A percentile compares a stretch with the other conserved stretches of the same genome.
phyloP scores from a whole-genome alignment of 1,284 basidiomycete species.

The Tilletia setariae region DNA sequence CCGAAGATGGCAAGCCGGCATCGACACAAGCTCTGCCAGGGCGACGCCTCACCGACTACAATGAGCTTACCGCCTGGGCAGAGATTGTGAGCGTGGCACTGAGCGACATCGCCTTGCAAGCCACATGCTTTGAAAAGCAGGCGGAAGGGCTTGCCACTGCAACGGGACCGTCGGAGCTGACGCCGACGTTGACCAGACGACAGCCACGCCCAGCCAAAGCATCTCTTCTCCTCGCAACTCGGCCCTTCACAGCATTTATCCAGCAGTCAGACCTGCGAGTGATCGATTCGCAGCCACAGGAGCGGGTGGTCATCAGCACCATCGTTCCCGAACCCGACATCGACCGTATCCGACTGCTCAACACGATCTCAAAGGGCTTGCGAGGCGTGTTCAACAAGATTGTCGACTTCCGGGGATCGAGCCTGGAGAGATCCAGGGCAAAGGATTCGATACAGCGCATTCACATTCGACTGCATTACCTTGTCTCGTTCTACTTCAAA shows the following conservation, averaged over 20 bases:
- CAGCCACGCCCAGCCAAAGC: background rate
- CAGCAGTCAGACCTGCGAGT: background rate
- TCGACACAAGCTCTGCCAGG: background rate
- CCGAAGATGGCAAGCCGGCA: background rate
- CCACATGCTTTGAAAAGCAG: background rate
- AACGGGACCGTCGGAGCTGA: background rate
- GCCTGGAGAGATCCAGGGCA: background rate
- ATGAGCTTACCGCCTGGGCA: background rate
- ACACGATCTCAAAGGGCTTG: background rate
- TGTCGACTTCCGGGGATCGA: background rate
- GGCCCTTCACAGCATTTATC: background rate
- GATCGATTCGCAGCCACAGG: background rate
- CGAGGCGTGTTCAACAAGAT: constrained; percentile 8
- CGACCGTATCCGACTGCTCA: background rate
- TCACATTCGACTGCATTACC: background rate
- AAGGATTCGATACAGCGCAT: constrained; percentile 3
- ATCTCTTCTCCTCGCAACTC: background rate
- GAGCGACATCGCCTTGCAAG: background rate
- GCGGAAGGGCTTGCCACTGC: background rate
- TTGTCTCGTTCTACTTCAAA: constrained; percentile 4
- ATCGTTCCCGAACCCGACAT: background rate
- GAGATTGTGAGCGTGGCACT: constrained; percentile 7
- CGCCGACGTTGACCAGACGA: background rate
- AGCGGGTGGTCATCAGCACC: background rate
- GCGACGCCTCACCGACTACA: background rate